Evolutionary conservation across 371 early-diverging fungal species (phyloP).

Genomic region (Neoconidiobolus thromboides): DNA sequence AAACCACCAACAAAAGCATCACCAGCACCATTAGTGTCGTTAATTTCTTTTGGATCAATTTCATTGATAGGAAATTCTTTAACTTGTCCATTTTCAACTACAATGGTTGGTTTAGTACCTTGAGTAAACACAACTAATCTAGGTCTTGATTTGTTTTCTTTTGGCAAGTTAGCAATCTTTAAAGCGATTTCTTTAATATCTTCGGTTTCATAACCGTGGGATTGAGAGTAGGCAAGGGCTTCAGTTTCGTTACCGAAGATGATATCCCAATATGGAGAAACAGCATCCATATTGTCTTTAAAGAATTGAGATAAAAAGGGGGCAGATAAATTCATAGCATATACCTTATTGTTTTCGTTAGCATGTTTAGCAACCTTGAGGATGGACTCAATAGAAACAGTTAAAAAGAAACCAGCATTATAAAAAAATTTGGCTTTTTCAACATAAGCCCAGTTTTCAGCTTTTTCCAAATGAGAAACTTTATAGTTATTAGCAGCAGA

Average conservation of each 20-base stretch:
- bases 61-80: conserved; percentile 48
- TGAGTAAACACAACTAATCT: conserved; percentile 88
- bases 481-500: conserved; percentile 82
- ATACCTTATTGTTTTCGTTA: conserved; percentile 47
- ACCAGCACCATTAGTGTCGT: conserved; percentile 94
- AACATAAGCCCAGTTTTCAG: conserved; percentile 70
- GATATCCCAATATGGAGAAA: conserved; percentile 67
- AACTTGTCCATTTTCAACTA: conserved; percentile 30
- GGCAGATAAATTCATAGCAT: conserved; percentile 85
- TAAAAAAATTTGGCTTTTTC: conserved; percentile 78
- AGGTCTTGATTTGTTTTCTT: conserved; percentile 43
- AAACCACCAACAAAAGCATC: conserved; percentile 94
- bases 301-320: conserved; percentile 90
- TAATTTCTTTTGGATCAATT: conserved; percentile 48
- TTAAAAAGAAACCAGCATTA: conserved; percentile 82
- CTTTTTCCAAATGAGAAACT: conserved; percentile 41
- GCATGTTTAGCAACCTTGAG: conserved; percentile 75
- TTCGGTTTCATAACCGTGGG: conserved; percentile 36
- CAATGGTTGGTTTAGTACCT: conserved; percentile 56
- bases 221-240: conserved; percentile 60
- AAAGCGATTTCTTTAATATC: conserved; percentile 62
- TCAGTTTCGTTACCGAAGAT: conserved; percentile 93
- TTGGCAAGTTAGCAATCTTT: conserved; percentile 62
- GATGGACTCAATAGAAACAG: conserved; percentile 65
- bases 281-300: conserved; percentile 52